Evolutionary conservation across 2,329 filamentous ascomycete genomes (phyloP).

Genomic region (Emericellopsis cladophorae): DNA sequence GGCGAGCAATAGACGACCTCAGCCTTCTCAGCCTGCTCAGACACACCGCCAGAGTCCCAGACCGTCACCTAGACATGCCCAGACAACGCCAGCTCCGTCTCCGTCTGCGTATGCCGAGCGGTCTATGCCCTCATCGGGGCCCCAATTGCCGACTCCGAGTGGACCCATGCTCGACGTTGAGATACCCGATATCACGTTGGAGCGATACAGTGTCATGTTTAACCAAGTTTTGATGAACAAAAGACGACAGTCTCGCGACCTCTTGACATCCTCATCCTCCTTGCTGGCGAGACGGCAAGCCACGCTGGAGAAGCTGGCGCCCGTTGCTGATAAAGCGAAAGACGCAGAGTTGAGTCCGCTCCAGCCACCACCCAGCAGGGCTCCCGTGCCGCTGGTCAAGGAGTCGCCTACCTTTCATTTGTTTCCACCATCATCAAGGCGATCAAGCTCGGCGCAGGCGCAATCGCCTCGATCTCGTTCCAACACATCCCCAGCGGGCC

Average conservation of each 20-base stretch:
- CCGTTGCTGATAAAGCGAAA: slow-evolving; percentile 30
- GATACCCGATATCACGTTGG: slow-evolving; percentile 69
- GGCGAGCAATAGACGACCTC: neutral
- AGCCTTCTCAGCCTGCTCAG: neutral
- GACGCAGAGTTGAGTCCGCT: slow-evolving; percentile 20
- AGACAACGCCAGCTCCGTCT: slow-evolving; percentile 2
- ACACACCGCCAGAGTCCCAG: neutral
- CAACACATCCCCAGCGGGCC: slow-evolving; percentile 39
- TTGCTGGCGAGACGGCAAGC: slow-evolving; percentile 46
- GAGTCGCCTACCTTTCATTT: slow-evolving; percentile 30
- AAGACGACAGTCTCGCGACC: neutral
- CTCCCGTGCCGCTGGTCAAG: slow-evolving; percentile 33
- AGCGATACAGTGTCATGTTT: slow-evolving; percentile 93
- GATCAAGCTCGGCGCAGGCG: slow-evolving; percentile 11
- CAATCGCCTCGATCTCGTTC: slow-evolving; percentile 31
- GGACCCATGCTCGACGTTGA: slow-evolving; percentile 52
- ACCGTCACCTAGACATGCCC: slow-evolving; percentile 21
- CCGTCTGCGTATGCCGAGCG: neutral
- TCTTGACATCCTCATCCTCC: slow-evolving; percentile 10
- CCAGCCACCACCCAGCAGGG: slow-evolving; percentile 22
- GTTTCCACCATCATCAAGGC: slow-evolving; percentile 25
- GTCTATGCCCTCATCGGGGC: no score
- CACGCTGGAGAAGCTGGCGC: slow-evolving; percentile 43
- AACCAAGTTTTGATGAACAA: slow-evolving; percentile 50
- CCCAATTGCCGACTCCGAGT: neutral